Conservation (phyloP, 2,329 filamentous ascomycete genomes). For the Decorospora gaudefroyi region DNA sequence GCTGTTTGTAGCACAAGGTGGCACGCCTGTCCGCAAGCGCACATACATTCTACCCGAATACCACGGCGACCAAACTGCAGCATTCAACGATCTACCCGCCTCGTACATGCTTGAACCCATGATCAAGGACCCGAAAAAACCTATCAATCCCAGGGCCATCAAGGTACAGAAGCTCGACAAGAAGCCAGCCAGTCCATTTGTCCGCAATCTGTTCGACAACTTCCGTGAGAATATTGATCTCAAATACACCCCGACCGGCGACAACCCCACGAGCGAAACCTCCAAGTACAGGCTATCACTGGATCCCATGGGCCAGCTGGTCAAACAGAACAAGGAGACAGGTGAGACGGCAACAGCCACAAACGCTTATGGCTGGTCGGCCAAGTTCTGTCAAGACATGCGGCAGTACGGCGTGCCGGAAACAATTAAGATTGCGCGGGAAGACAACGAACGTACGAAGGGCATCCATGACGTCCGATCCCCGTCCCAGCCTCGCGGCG, state of each 20-base stretch:
- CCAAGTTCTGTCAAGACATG: slow-evolving; percentile 79
- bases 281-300: slow-evolving; percentile 56
- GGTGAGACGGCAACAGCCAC: slow-evolving; percentile 68
- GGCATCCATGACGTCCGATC: slow-evolving; percentile 8
- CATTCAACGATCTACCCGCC: slow-evolving; percentile 82
- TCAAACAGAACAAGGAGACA: slow-evolving; percentile 67
- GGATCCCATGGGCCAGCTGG: slow-evolving; percentile 73
- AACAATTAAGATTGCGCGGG: slow-evolving; percentile 27
- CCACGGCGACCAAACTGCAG: slow-evolving; percentile 73
- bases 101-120: slow-evolving; percentile 80
- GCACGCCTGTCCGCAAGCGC: slow-evolving; percentile 54
- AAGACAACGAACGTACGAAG: slow-evolving; percentile 26
- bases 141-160: slow-evolving; percentile 73
- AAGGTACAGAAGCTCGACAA: slow-evolving; percentile 66
- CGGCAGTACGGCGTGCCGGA: slow-evolving; percentile 52
- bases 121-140: slow-evolving; percentile 72
- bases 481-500: slow-evolving; percentile 12
- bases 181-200: slow-evolving; percentile 65
- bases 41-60: slow-evolving; percentile 72
- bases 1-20: slow-evolving; percentile 40
- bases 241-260: slow-evolving; percentile 55
- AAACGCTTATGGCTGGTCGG: slow-evolving; percentile 89
- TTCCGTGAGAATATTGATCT: slow-evolving; percentile 65
- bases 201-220: slow-evolving; percentile 71
- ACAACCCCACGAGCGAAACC: slow-evolving; percentile 40